phyloP scores from a whole-genome alignment of 2,329 filamentous ascomycete species.

The Aspergillus sp. region DNA sequence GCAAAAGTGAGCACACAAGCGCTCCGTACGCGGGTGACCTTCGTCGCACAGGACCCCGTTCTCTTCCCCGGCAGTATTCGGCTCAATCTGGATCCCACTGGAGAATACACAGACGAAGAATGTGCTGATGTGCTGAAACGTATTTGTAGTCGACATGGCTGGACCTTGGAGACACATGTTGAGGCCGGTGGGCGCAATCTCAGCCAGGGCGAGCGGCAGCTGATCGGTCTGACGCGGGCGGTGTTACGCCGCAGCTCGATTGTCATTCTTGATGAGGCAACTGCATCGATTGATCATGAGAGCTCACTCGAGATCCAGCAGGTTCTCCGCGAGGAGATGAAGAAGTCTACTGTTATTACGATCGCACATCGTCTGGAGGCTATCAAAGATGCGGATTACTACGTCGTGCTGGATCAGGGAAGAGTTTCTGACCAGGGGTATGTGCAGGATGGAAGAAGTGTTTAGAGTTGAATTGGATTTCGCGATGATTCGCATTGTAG shows the following conservation, averaged over 20 bases:
- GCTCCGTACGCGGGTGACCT: constrained; percentile 61
- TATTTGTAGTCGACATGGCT: constrained; percentile 54
- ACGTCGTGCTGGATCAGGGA: constrained; percentile 53
- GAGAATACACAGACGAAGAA: constrained; percentile 55
- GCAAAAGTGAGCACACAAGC: constrained; percentile 57
- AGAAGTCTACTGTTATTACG: constrained; percentile 56
- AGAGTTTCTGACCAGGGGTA: constrained; percentile 35
- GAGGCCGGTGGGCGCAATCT: constrained; percentile 62
- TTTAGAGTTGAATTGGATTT: no score
- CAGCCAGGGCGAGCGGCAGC: constrained; percentile 63
- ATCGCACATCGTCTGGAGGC: constrained; percentile 65
- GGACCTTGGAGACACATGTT: constrained; percentile 55
- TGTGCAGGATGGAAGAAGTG: constrained; percentile 22
- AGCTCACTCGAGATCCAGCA: constrained; percentile 50
- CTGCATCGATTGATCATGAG: constrained; percentile 62
- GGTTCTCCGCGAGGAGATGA: constrained; percentile 34
- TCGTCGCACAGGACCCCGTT: constrained; percentile 65
- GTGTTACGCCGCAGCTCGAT: constrained; percentile 60
- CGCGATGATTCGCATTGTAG: no score
- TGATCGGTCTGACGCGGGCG: constrained; percentile 63
- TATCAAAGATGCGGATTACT: constrained; percentile 57
- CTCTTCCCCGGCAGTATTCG: constrained; percentile 62
- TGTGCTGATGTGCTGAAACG: constrained; percentile 54
- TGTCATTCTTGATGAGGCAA: constrained; percentile 65
- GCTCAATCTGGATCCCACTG: constrained; percentile 61